Conservation (phyloP, 768 basidiomycete genomes). For the Trametes punicea region DNA sequence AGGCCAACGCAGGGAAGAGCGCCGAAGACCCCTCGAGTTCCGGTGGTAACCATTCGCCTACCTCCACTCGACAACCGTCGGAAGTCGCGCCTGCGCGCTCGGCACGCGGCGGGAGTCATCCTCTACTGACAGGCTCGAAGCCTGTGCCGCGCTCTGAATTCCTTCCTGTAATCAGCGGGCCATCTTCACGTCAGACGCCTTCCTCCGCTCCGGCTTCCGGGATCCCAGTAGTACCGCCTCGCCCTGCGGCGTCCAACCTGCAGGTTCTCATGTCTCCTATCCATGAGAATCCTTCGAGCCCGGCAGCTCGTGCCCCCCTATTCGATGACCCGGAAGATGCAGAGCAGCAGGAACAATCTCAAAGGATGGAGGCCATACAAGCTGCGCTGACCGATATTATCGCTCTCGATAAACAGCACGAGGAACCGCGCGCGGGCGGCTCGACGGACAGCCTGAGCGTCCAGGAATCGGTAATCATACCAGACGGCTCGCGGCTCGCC, state of each 20-base stretch:
- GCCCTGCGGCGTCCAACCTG: conserved; percentile 52
- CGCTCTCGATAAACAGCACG: conserved; percentile 64
- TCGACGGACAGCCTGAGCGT: conserved; percentile 14
- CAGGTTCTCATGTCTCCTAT: conserved; percentile 82
- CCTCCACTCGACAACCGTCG: not conserved
- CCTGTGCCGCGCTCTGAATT: conserved; percentile 22
- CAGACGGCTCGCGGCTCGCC: not conserved
- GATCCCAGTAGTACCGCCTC: conserved; percentile 14
- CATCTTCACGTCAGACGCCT: not conserved
- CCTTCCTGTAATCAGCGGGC: conserved; percentile 11
- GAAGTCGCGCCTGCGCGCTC: not conserved
- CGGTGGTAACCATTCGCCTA: conserved; percentile 4
- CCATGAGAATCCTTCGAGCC: conserved; percentile 45
- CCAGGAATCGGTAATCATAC: conserved; percentile 1
- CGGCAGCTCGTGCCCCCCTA: conserved; percentile 61
- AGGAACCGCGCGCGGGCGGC: conserved; percentile 18
- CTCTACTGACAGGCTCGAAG: not conserved
- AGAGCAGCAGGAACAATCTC: conserved; percentile 54
- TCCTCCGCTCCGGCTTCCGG: conserved; percentile 6
- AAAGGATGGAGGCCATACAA: conserved; percentile 94
- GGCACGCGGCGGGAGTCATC: not conserved
- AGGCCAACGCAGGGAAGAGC: conserved; percentile 28
- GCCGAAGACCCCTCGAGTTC: conserved; percentile 3
- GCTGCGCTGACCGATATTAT: conserved; percentile 96
- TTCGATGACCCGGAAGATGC: conserved; percentile 78